Evolutionary conservation across 2,329 filamentous ascomycete genomes (phyloP).

Genomic region (Lecanicillium sp.): DNA sequence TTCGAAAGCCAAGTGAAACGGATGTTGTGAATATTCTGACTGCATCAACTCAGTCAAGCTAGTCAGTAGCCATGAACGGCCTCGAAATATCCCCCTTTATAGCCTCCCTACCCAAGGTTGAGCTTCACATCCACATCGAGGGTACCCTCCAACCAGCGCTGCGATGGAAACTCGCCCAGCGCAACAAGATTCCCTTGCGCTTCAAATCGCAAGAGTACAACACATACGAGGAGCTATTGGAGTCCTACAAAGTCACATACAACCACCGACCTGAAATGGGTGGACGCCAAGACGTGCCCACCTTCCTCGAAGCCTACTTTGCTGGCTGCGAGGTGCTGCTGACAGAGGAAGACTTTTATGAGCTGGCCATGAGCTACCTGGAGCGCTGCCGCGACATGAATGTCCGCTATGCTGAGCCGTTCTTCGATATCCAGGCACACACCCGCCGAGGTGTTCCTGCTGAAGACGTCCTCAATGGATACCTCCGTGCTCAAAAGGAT

Average conservation of each 20-base stretch:
- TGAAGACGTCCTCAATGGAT: slow-evolving; percentile 53
- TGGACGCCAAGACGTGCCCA: slow-evolving; percentile 24
- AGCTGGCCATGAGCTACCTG: slow-evolving; percentile 64
- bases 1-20: no score
- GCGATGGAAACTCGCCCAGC: slow-evolving; percentile 58
- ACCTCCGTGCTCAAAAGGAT: slow-evolving; percentile 47
- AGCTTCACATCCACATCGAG: slow-evolving; percentile 74
- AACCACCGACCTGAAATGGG: slow-evolving; percentile 31
- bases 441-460: slow-evolving; percentile 53
- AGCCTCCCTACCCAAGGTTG: slow-evolving; percentile 62
- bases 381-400: slow-evolving; percentile 51
- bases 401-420: slow-evolving; percentile 65
- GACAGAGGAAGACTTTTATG: slow-evolving; percentile 60
- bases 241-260: slow-evolving; percentile 55
- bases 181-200: slow-evolving; percentile 56
- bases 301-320: slow-evolving; percentile 68
- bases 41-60: no score
- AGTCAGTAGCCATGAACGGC: slow-evolving; percentile 17
- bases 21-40: no score
- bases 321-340: slow-evolving; percentile 67
- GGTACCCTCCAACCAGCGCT: slow-evolving; percentile 61
- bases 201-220: slow-evolving; percentile 41
- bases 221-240: slow-evolving; percentile 48
- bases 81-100: slow-evolving; percentile 41
- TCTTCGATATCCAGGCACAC: slow-evolving; percentile 73